Conservation (phyloP, 2,329 filamentous ascomycete genomes). For the Diaporthe sp. region DNA sequence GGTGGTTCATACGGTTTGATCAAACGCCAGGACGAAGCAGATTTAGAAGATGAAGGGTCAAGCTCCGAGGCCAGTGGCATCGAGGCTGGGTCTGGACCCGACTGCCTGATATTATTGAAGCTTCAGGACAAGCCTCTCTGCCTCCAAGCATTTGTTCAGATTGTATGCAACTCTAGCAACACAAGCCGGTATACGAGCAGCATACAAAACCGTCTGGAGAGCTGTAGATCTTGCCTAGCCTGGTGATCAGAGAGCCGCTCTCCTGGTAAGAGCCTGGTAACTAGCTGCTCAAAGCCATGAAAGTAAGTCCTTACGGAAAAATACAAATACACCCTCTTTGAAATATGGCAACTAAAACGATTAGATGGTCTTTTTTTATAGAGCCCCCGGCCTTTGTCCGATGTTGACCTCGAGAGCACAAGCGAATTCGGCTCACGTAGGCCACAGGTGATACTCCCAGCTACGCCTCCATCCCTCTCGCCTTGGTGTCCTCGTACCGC, state of each 20-base stretch:
- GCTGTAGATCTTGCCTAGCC: background rate
- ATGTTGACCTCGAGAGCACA: background rate
- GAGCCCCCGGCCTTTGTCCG: background rate
- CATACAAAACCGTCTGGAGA: background rate
- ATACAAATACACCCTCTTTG: background rate
- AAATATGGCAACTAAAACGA: too few species aligned
- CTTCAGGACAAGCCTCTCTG: background rate
- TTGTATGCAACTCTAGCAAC: background rate
- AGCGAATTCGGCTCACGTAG: background rate
- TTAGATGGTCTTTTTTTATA: too few species aligned
- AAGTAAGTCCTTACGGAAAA: too few species aligned
- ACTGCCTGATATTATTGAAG: background rate
- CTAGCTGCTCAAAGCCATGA: background rate
- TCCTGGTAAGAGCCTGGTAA: background rate
- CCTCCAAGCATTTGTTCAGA: too few species aligned
- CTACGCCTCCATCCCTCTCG: background rate
- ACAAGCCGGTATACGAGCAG: background rate
- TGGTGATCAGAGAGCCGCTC: background rate
- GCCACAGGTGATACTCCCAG: background rate
- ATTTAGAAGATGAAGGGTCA: rapidly evolving
- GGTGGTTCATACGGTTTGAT: background rate
- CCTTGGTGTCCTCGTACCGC: background rate
- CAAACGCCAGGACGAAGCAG: background rate
- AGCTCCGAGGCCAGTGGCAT: background rate
- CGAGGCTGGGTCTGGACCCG: background rate